These are phyloP conservation scores for Camelina laxa DNA, from an alignment of 345 rosid genomes.

Conservation along the genomic window DNA sequence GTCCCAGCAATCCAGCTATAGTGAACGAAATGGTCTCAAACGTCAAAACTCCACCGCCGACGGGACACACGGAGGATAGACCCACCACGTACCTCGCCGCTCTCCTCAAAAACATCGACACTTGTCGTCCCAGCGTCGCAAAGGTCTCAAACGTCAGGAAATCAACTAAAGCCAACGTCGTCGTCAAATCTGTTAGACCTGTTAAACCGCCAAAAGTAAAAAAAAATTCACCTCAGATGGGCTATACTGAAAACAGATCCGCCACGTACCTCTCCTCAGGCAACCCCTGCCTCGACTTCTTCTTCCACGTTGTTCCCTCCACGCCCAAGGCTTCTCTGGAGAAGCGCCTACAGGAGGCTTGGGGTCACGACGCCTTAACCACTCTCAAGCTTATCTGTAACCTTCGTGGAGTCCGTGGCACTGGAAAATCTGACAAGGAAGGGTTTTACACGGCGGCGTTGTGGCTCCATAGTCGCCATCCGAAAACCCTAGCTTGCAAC, in stretches of 20 bases:
- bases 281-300: background rate
- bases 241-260: background rate
- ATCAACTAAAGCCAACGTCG: too few relatives aligned
- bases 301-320: background rate
- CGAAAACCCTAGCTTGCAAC: constrained; percentile 2
- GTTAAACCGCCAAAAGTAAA: too few relatives aligned
- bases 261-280: background rate
- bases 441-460: constrained; percentile 1
- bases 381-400: constrained; percentile 4
- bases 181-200: too few relatives aligned
- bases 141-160: too few relatives aligned
- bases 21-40: background rate
- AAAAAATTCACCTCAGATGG: too few relatives aligned
- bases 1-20: too few relatives aligned
- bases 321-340: background rate
- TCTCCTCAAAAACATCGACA: background rate
- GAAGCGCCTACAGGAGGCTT: background rate
- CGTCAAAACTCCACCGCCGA: background rate
- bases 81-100: background rate
- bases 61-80: background rate
- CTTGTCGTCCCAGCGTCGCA: too few relatives aligned
- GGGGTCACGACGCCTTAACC: background rate
- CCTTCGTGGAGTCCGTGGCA: constrained; percentile 5
- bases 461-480: background rate
- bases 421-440: background rate